phyloP scores from a whole-genome alignment of 371 early-diverging fungal genomes.

The Mortierella sp. region DNA sequence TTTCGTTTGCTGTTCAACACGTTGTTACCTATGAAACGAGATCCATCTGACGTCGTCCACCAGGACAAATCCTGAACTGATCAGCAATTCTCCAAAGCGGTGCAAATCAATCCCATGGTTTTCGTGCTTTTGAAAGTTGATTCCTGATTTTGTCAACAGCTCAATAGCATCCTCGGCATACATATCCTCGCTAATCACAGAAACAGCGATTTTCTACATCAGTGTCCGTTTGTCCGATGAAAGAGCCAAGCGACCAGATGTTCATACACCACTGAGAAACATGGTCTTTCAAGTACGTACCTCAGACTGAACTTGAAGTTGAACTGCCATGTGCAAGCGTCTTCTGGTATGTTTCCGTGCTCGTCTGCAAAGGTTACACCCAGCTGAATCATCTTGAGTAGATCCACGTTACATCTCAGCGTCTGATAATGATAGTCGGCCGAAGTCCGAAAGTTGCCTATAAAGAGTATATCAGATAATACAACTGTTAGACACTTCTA shows the following conservation, averaged over 20 bases:
- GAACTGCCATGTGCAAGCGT: constrained; percentile 99
- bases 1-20: too few species aligned
- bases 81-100: constrained; percentile 98
- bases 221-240: too few species aligned
- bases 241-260: too few species aligned
- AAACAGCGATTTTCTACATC: too few species aligned
- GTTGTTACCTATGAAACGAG: constrained; percentile 99
- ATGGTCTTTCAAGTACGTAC: constrained; percentile 59
- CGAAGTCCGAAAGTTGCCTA: constrained; percentile 92
- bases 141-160: constrained; percentile 95
- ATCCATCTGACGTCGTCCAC: constrained; percentile 97
- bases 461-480: too few species aligned
- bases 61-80: constrained; percentile 97
- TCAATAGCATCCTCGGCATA: constrained; percentile 99
- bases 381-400: constrained; percentile 99
- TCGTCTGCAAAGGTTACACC: constrained; percentile 98
- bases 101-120: constrained; percentile 97
- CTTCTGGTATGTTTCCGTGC: constrained; percentile 91
- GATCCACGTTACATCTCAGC: constrained; percentile 98
- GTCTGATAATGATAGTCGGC: constrained; percentile 99
- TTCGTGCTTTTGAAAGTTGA: constrained; percentile 98
- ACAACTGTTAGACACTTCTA: too few species aligned
- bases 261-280: too few species aligned
- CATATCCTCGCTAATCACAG: constrained; percentile 90
- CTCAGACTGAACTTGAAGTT: constrained; percentile 98